These are phyloP conservation scores for Suillus fuscotomentosus DNA, from an alignment of 768 basidiomycete genomes.

Conservation along the genomic window DNA sequence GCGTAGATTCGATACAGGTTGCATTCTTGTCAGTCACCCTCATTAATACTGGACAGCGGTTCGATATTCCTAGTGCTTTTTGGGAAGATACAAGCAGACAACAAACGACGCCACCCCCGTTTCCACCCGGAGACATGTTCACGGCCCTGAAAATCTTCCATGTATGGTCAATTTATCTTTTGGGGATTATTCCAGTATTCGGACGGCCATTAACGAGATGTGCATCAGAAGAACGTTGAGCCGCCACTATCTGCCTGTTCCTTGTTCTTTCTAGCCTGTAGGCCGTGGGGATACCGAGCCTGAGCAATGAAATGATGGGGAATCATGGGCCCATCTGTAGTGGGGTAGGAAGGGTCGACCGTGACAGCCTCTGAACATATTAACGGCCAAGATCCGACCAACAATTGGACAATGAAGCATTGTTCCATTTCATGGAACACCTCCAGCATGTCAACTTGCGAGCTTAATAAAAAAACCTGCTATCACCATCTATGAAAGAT, in stretches of 20 bases:
- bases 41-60: background rate
- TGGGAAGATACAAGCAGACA: background rate
- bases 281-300: too few species aligned
- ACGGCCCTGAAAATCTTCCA: background rate
- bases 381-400: too few species aligned
- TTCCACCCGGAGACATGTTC: background rate
- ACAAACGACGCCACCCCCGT: background rate
- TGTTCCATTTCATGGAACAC: background rate
- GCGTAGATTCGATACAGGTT: background rate
- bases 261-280: background rate
- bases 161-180: background rate
- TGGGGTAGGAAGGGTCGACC: background rate
- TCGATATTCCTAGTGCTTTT: background rate
- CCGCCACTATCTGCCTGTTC: background rate
- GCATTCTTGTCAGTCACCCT: background rate
- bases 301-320: background rate
- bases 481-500: conserved; percentile 1
- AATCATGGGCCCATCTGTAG: background rate
- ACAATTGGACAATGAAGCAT: too few species aligned
- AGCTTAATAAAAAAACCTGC: background rate
- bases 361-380: too few species aligned
- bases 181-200: background rate
- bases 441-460: background rate
- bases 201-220: background rate
- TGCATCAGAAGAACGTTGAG: background rate